Evolutionary conservation across 2,329 filamentous ascomycete genomes (phyloP), one percentile per base, ranked within the genome.

Genomic region (Epichloe gansuensis): DNA sequence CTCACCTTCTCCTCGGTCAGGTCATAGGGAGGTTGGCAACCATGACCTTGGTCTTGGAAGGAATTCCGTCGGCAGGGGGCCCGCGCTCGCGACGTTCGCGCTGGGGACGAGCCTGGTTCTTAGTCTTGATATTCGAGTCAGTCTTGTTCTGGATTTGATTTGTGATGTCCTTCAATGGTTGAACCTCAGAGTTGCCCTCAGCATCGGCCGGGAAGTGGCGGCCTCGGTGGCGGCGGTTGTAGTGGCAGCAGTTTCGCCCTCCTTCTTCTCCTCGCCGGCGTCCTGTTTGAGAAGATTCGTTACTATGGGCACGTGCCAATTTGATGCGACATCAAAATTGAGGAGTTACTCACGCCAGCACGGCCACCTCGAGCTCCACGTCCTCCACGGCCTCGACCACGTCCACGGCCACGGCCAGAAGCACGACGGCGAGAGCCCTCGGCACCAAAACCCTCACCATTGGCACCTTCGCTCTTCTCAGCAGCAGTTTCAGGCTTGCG

Each of bases 41-140:
- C 93, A 98, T 98, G 75, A 98, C 89, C 86, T 98, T 98, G 73
- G 88, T 97, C 85, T 96, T 96, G 73, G 91, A 97, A 60, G 93
- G 86, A 66, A 98, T 88, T 62, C 93, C 93, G 69, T 98, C 91
- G 72, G 95, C 91, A 56, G 93, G 93, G 60, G 93, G 93, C 58
- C 93, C 93, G 71, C 93, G 91, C 82, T 96, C 80, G 62, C 81
- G 78, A 64, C 80, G 77, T 75, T 82, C 78, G 65, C 78, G 78
- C 64, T 74, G 73, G 63, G 73, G 70, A 57, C 77, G 78, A 63
- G 72, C 67, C 67, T 78, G 72, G 55, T 67, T 70, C 69, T 77
- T 76, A 63, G 75, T 76, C 71, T 83, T 80, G 62, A 79, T 77
- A 62, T 74, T 73, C 62, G 80, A 74, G 67, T 78, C 78, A 72